phyloP scores from a whole-genome alignment of 345 rosid species.

The Chamaenerion angustifolium region DNA sequence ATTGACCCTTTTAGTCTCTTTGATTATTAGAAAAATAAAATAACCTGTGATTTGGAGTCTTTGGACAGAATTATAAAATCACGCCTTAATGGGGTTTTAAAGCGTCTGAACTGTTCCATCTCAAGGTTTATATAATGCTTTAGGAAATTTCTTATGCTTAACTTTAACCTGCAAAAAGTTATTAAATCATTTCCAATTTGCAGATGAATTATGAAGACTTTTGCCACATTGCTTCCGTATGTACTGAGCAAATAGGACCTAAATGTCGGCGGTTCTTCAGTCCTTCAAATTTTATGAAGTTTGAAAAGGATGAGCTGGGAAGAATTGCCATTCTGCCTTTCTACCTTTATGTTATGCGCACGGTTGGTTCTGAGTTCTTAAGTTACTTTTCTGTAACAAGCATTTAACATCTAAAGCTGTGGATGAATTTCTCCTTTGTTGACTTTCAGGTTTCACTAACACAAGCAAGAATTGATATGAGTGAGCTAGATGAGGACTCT shows the following conservation, averaged over 20 bases:
- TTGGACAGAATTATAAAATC: no score
- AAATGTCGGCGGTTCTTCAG: conserved; percentile 95
- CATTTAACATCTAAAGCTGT: neutral
- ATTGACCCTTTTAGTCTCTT: no score
- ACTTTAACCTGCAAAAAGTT: neutral
- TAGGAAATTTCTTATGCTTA: neutral
- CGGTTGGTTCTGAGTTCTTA: conserved; percentile 34
- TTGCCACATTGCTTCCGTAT: conserved; percentile 94
- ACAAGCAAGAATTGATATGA: conserved; percentile 98
- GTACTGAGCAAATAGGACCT: conserved; percentile 96
- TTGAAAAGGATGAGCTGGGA: conserved; percentile 98
- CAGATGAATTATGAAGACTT: conserved; percentile 99
- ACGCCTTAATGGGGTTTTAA: no score
- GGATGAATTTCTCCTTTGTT: conserved; percentile 2
- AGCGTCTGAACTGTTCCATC: no score
- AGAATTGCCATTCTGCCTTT: conserved; percentile 96
- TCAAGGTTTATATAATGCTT: neutral
- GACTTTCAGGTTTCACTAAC: conserved; percentile 85
- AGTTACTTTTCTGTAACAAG: neutral
- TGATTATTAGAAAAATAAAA: no score
- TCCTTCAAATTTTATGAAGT: conserved; percentile 98
- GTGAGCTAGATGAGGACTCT: conserved; percentile 97
- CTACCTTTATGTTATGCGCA: conserved; percentile 98
- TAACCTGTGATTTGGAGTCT: no score
- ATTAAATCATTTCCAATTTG: conserved; percentile 3